Base-by-base conservation (phyloP, 2,329 filamentous ascomycete species). In the Sporothrix sp. region DNA sequence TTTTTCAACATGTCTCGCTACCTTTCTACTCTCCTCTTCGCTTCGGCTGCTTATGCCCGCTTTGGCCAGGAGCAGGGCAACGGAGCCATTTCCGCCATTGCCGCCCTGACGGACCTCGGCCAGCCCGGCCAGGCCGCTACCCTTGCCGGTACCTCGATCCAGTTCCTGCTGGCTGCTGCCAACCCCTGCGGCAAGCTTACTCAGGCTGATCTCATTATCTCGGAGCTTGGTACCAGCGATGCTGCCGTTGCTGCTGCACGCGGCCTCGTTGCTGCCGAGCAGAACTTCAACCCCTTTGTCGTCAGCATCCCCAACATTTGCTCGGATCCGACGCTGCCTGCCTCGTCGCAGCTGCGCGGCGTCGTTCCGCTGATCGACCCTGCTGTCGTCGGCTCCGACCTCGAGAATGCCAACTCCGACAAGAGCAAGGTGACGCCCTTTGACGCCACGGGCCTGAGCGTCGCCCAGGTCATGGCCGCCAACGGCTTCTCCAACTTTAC, bases 311-410 rank as follows among this genome's bases (percentile, higher is more conserved):
- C 78, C 16, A 78, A 72, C 54, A 75, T 87, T 61, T 86, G 83
- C 66, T 74, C 70, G 33, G 79, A 86, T 56, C 67, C 80, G 2
- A 68, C 71, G 23, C 75, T 87, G 2, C 83, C 83, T 10, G 74
- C 70, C 28, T 84, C 78, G 7, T 65, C 66, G 21, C 72, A 71
- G 50, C 76, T 86, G 28, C 73, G 82, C 38, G 83, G 83, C 55
- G 80, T 87, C 51, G 71, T 84, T 4, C 82, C 82, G 23, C 70
- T 82, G 14, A 75, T 86, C 54, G 83, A 86, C 62, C 82, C 83
- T 2, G 76, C 67, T 54, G 79, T 85, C 35, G 68, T 59, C 46
- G 78, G 74, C 52, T 67, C 76, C 20, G 79, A 73, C 50, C 59
- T 68, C 10, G 77, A 79, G 62, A 85, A 84, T 55, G 74, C 76